Evolutionary conservation across 768 basidiomycete genomes (phyloP), one percentile per base, ranked within the genome.

Genomic region (Amylocystis lapponica): DNA sequence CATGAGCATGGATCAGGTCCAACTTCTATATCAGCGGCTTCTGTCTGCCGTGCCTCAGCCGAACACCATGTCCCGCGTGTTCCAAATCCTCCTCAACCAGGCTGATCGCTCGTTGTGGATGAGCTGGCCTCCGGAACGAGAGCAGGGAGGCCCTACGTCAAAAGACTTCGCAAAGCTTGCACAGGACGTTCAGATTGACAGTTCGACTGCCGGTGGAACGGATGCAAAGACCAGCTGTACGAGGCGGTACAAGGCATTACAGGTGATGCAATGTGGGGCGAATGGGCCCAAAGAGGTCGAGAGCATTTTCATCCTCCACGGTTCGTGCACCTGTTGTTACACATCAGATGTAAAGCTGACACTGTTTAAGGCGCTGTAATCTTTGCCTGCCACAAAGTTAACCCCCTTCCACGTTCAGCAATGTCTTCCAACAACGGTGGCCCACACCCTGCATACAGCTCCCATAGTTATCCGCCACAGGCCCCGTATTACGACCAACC

Each of bases 301-400:
- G 60, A 89, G 86, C 65, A 83, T 91, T 50, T 91, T 86, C 64
- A 88, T 90, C 64, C 88, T 89, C 61, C 86, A 92, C 77, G 88
- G 88, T 84, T 60, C 54, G 40, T 44, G 34, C 32, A 39, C 40
- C 46, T 36, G 42, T 54, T 37, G 48, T 60, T 45, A 43, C 49
- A 46, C 41, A 23, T 39, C 35, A 36, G 13, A 26, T 38, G 29
- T 29, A 32, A 36, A 31, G 41, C 45, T 52, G 32, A 27, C 36
- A 41, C 27, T 43, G 48, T 39, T 46, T 25, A 61, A 83, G 81
- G 80, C 48, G 71, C 72, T 56, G 75, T 85, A 53, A 83, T 83
- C 56, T 83, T 85, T 61, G 81, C 81, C 36, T 84, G 81, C 68
- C 81, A 84, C 67, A 79, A 81, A 64, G 70, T 80, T 52, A 70